A percentile compares a stretch with the other conserved stretches of the same genome.
These are phyloP conservation scores for Cryptococcus sp. DNA, from an alignment of 1,284 basidiomycete species.

Conservation along the genomic window DNA sequence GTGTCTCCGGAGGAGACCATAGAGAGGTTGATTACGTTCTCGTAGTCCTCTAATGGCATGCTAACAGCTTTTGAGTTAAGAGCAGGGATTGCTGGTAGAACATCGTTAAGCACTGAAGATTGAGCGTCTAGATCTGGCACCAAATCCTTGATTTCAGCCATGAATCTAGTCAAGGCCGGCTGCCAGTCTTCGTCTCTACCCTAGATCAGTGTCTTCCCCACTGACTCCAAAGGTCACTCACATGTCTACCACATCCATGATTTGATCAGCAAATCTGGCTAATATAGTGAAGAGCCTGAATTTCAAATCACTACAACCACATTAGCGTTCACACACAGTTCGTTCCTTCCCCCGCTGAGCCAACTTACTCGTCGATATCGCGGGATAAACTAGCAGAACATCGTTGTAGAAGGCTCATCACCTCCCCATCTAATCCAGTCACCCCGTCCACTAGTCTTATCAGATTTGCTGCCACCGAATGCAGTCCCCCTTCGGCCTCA, in stretches of 20 bases:
- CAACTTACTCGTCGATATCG: not conserved
- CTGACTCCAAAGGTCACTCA: not conserved
- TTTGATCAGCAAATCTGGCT: slow-evolving; percentile 65
- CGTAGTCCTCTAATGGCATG: no score
- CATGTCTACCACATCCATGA: slow-evolving; percentile 26
- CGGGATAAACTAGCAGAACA: not conserved
- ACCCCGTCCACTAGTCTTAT: not conserved
- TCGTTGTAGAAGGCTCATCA: slow-evolving; percentile 1
- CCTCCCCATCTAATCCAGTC: not conserved
- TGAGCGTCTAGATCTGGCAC: not conserved
- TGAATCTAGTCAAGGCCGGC: slow-evolving; percentile 1
- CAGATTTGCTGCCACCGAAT: not conserved
- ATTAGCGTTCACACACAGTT: not conserved
- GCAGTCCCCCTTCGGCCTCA: slow-evolving; percentile 3
- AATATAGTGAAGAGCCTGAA: slow-evolving; percentile 59
- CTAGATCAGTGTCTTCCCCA: not conserved
- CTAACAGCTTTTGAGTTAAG: no score
- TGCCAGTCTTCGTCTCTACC: slow-evolving; percentile 10
- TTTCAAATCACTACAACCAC: slow-evolving; percentile 57
- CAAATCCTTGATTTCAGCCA: slow-evolving; percentile 5
- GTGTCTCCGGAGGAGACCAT: no score
- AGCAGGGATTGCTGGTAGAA: no score
- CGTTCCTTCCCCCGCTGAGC: not conserved
- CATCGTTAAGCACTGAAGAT: no score
- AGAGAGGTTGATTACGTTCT: no score